These are phyloP conservation scores for Brettanomyces naardenensis DNA, from an alignment of 805 yeast species.

Conservation along the genomic window DNA sequence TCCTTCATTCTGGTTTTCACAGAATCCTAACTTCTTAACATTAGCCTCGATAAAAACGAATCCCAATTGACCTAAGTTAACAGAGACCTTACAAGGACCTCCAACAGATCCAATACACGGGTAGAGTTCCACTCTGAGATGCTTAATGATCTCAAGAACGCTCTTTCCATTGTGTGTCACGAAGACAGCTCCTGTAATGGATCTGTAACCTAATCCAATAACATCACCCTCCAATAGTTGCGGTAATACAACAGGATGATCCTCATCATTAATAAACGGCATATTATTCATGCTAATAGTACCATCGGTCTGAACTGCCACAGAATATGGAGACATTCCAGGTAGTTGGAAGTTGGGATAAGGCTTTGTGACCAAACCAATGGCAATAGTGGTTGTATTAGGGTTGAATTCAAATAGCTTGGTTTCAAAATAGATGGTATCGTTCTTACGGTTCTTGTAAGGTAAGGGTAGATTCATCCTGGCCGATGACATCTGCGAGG, in stretches of 20 bases:
- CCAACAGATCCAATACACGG: conserved; percentile 48
- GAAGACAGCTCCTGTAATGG: conserved; percentile 40
- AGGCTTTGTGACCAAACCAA: conserved; percentile 66
- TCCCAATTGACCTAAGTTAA: conserved; percentile 82
- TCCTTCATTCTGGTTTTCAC: conserved; percentile 38
- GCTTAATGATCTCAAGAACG: conserved; percentile 40
- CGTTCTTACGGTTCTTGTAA: conserved; percentile 30
- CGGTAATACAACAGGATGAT: conserved; percentile 38
- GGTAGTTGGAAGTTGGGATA: conserved; percentile 72
- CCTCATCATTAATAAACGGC: conserved; percentile 40
- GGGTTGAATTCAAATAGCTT: conserved; percentile 35
- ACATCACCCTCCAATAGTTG: conserved; percentile 45
- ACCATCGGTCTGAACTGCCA: conserved; percentile 71
- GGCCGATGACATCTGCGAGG: conserved; percentile 18
- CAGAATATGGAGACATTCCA: conserved; percentile 61
- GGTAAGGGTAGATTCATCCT: conserved; percentile 28
- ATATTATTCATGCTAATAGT: conserved; percentile 52
- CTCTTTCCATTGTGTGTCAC: conserved; percentile 51
- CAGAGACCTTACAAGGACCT: conserved; percentile 40
- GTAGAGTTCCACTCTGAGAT: conserved; percentile 40
- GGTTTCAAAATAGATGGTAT: conserved; percentile 61
- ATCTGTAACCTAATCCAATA: conserved; percentile 47
- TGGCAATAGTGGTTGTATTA: conserved; percentile 45
- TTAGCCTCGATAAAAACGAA: conserved; percentile 88
- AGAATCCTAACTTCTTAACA: conserved; percentile 49